Evolutionary conservation across 371 early-diverging fungal genomes (phyloP).

Genomic region (Phascolomyces articulosus): DNA sequence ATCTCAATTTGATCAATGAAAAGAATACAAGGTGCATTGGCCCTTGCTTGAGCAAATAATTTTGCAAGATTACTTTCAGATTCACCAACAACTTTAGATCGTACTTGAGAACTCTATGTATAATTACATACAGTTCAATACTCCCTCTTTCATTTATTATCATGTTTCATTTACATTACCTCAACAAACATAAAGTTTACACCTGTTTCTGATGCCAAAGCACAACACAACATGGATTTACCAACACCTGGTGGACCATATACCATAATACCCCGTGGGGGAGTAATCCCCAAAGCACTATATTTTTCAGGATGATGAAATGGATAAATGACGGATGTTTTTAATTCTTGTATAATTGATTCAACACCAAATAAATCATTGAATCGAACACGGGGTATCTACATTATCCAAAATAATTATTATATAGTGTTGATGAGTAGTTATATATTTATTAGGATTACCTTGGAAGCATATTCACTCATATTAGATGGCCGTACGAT

Average conservation of each 20-base stretch:
- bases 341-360: constrained; percentile 62
- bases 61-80: constrained; percentile 77
- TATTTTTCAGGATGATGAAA: constrained; percentile 89
- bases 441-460: constrained; percentile 9
- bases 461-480: constrained; percentile 58
- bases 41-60: constrained; percentile 75
- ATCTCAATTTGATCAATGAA: constrained; percentile 87
- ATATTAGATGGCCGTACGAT: constrained; percentile 63
- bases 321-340: constrained; percentile 73
- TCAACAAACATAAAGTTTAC: constrained; percentile 80
- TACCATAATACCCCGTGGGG: constrained; percentile 96
- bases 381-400: constrained; percentile 66
- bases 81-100: constrained; percentile 85
- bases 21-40: constrained; percentile 82
- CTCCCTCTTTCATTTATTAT: not conserved
- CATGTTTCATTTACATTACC: constrained; percentile 20
- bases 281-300: constrained; percentile 83
- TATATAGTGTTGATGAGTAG: too few relatives aligned
- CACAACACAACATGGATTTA: constrained; percentile 97
- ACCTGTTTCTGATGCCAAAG: constrained; percentile 85
- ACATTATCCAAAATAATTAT: too few relatives aligned
- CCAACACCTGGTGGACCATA: constrained; percentile 99
- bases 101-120: constrained; percentile 67
- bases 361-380: constrained; percentile 71
- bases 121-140: too few relatives aligned